These are phyloP conservation scores for Umbilicaria muhlenbergii DNA, from an alignment of 495 filamentous ascomycete genomes.

Conservation along the genomic window DNA sequence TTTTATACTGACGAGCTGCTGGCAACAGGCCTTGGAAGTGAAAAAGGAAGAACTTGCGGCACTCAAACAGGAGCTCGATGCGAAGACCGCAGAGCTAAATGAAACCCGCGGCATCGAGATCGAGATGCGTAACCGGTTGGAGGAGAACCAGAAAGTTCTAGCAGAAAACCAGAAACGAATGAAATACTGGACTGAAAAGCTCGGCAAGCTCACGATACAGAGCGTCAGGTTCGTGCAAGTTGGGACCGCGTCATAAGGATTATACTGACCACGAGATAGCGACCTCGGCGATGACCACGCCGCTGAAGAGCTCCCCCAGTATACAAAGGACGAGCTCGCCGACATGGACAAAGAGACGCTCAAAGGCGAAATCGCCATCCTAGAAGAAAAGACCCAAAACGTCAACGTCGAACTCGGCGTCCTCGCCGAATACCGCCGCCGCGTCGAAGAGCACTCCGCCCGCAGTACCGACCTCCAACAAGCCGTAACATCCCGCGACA, in stretches of 20 bases:
- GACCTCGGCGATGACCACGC: conserved; percentile 44
- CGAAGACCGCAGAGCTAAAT: conserved; percentile 75
- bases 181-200: conserved; percentile 76
- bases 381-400: conserved; percentile 89
- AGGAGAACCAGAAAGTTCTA: conserved; percentile 85
- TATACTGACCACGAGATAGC: conserved; percentile 6
- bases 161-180: conserved; percentile 73
- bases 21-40: conserved; percentile 39
- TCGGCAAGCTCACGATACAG: conserved; percentile 59
- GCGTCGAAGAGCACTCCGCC: conserved; percentile 70
- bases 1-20: conserved; percentile 6
- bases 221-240: conserved; percentile 35
- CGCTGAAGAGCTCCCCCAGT: conserved; percentile 51
- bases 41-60: conserved; percentile 69
- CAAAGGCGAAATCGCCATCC: conserved; percentile 71
- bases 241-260: neutral
- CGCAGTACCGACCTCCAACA: conserved; percentile 64
- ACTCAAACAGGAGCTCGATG: conserved; percentile 74
- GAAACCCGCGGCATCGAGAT: conserved; percentile 82
- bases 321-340: conserved; percentile 79
- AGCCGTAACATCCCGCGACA: conserved; percentile 62
- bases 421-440: conserved; percentile 80
- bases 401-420: conserved; percentile 80
- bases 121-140: conserved; percentile 94
- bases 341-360: conserved; percentile 81